A percentile compares a stretch with the other conserved stretches of the same genome.
Evolutionary conservation across 2,329 filamentous ascomycete species (phyloP).

Genomic region (Gaeumannomyces sp.): DNA sequence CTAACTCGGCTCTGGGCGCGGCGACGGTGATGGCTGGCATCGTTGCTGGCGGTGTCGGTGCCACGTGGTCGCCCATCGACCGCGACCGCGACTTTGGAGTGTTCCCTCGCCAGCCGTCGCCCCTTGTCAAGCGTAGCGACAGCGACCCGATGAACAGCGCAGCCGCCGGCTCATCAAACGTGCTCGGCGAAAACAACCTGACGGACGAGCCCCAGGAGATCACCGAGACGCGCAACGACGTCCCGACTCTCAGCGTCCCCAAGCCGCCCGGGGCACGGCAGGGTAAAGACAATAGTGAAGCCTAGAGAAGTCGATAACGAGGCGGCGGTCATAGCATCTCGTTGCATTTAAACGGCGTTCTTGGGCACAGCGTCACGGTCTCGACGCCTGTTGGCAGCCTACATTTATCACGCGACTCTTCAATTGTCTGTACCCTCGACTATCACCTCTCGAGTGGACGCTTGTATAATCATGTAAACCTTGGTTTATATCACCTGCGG

Average conservation of each 20-base stretch:
- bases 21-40: slow-evolving; percentile 80
- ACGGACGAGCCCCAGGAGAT: slow-evolving; percentile 32
- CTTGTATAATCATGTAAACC: background rate
- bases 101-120: slow-evolving; percentile 26
- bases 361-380: background rate
- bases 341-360: background rate
- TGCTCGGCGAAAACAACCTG: slow-evolving; percentile 17
- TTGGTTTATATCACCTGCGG: background rate
- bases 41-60: slow-evolving; percentile 68
- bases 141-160: slow-evolving; percentile 13
- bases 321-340: background rate
- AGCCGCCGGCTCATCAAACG: slow-evolving; percentile 13
- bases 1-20: slow-evolving; percentile 66
- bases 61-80: slow-evolving; percentile 69
- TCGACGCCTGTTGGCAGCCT: background rate
- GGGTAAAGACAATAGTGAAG: background rate
- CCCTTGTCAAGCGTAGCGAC: slow-evolving; percentile 23
- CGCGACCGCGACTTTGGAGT: slow-evolving; percentile 31
- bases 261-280: slow-evolving; percentile 8
- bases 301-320: background rate
- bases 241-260: slow-evolving; percentile 18
- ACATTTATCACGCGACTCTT: background rate
- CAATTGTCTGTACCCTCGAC: background rate
- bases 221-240: slow-evolving; percentile 17
- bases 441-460: background rate